These are phyloP conservation scores for Pseudogymnoascus sp. DNA, from an alignment of 2,329 filamentous ascomycete genomes.

Conservation along the genomic window DNA sequence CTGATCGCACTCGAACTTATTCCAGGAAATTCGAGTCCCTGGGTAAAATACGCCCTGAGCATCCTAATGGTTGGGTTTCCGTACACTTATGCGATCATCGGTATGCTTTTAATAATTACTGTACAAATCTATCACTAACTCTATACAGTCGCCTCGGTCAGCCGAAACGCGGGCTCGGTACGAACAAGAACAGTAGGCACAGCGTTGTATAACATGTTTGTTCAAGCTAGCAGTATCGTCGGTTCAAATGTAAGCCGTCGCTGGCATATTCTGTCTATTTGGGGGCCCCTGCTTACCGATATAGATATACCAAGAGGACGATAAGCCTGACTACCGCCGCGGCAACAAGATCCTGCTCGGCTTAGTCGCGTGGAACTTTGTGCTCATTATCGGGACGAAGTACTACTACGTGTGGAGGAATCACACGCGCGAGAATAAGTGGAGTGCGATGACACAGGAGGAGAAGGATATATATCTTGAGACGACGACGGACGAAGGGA, in stretches of 20 bases:
- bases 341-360: constrained; percentile 49
- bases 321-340: constrained; percentile 42
- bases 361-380: constrained; percentile 37
- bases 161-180: constrained; percentile 52
- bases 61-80: constrained; percentile 22
- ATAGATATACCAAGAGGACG: constrained; percentile 34
- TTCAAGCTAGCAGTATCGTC: constrained; percentile 36
- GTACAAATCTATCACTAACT: constrained; percentile 37
- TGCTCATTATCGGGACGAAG: constrained; percentile 37
- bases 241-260: constrained; percentile 20
- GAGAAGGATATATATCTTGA: constrained; percentile 38
- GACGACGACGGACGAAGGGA: constrained; percentile 33
- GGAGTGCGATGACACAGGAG: constrained; percentile 36
- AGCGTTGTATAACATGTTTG: constrained; percentile 52
- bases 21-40: constrained; percentile 16
- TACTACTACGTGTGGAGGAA: constrained; percentile 41
- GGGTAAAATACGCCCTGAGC: constrained; percentile 25
- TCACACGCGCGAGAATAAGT: constrained; percentile 30
- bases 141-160: constrained; percentile 41
- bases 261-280: background rate
- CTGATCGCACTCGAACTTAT: constrained; percentile 25
- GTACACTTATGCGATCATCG: constrained; percentile 17
- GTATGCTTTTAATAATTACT: constrained; percentile 33
- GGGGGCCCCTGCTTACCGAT: background rate
- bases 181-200: constrained; percentile 53